Percentiles rank a stretch among this genome's conserved stretches.
Conservation (phyloP, 768 basidiomycete species). For the Boletus vinaceobasis region DNA sequence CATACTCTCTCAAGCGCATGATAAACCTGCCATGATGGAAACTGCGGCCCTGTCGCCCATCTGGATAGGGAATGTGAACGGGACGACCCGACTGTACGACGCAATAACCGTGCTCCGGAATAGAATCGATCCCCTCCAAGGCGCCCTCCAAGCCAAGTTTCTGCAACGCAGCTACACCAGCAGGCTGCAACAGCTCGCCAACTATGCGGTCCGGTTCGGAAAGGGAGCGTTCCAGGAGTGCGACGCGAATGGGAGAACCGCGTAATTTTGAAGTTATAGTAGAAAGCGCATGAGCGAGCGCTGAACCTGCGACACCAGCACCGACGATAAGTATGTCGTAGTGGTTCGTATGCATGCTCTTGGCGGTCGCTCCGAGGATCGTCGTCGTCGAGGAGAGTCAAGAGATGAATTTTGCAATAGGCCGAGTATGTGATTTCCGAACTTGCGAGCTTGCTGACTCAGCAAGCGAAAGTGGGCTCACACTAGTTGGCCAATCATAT, state of each 20-base stretch:
- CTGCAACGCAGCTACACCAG: slow-evolving; percentile 73
- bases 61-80: slow-evolving; percentile 90
- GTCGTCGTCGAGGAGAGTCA: not conserved
- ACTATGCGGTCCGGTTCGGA: slow-evolving; percentile 95
- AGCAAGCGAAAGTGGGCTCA: slow-evolving; percentile 13
- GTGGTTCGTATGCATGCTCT: slow-evolving; percentile 15
- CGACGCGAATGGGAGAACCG: slow-evolving; percentile 64
- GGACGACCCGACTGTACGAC: slow-evolving; percentile 57
- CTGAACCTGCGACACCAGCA: slow-evolving; percentile 85
- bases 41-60: slow-evolving; percentile 64
- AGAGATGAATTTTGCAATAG: not conserved
- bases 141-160: slow-evolving; percentile 73
- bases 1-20: slow-evolving; percentile 68
- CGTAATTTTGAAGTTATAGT: slow-evolving; percentile 42
- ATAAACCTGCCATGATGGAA: slow-evolving; percentile 96
- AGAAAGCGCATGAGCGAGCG: slow-evolving; percentile 84
- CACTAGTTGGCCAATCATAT: not conserved
- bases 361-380: not conserved
- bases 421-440: not conserved
- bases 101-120: slow-evolving; percentile 82
- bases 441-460: slow-evolving; percentile 7
- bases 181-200: slow-evolving; percentile 94
- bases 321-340: slow-evolving; percentile 90
- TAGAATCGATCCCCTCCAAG: slow-evolving; percentile 85
- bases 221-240: slow-evolving; percentile 87